These are phyloP conservation scores for Dendryphion nanum DNA, from an alignment of 2,329 filamentous ascomycete genomes.

Conservation along the genomic window DNA sequence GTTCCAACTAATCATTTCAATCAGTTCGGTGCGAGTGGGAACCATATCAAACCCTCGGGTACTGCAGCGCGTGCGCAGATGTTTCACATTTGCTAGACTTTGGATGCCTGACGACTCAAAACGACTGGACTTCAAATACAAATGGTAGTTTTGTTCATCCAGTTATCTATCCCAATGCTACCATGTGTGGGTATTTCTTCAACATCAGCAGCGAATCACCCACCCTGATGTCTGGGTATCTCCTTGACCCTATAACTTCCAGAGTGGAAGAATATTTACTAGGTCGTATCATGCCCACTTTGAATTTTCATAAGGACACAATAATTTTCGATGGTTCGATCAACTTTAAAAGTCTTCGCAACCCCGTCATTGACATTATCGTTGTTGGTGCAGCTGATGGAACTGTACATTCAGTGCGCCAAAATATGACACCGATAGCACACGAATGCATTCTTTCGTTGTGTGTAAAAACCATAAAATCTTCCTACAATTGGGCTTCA, in stretches of 20 bases:
- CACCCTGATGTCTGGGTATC: conserved; percentile 20
- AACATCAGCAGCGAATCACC: conserved; percentile 13
- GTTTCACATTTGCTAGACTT: conserved; percentile 6
- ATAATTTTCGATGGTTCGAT: conserved; percentile 4
- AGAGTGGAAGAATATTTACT: conserved; percentile 4
- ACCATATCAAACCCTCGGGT: conserved; percentile 19
- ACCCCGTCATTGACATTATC: conserved; percentile 7
- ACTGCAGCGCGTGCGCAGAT: conserved; percentile 24
- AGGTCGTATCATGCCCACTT: conserved; percentile 4
- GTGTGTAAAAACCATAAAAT: conserved; percentile 22
- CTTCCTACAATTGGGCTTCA: conserved; percentile 11
- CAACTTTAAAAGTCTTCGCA: conserved; percentile 10
- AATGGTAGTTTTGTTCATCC: conserved; percentile 1
- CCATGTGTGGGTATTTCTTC: conserved; percentile 26
- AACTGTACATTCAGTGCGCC: conserved; percentile 4
- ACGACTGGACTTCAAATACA: conserved; percentile 4
- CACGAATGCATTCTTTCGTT: conserved; percentile 23
- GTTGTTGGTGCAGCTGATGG: conserved; percentile 5
- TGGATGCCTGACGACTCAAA: conserved; percentile 7
- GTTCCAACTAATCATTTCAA: too few relatives aligned
- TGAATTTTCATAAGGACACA: neutral
- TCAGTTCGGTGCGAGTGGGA: conserved; percentile 34
- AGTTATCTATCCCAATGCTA: conserved; percentile 13
- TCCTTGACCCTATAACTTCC: neutral
- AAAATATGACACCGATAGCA: conserved; percentile 6